Conservation (phyloP, 768 basidiomycete species). For the Russula emetica region DNA sequence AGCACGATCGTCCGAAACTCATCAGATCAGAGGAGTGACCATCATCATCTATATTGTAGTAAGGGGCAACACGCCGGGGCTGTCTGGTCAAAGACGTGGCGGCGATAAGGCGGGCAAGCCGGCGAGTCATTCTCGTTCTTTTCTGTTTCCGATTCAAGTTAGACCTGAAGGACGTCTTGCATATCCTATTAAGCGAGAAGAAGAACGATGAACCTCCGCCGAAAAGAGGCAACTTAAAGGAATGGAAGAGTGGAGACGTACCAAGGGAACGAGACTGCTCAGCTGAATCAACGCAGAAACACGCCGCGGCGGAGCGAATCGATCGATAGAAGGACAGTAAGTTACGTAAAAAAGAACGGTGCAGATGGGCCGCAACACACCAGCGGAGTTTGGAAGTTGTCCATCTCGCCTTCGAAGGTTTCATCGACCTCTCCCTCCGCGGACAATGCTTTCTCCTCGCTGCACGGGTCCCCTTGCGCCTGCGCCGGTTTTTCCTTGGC, state of each 20-base stretch:
- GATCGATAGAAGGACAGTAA: not conserved
- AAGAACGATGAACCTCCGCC: not conserved
- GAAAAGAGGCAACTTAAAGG: not conserved
- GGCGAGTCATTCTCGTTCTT: not conserved
- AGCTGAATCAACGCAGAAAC: conserved; percentile 12
- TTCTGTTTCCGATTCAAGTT: not conserved
- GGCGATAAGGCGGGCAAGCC: not conserved
- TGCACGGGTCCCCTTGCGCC: not conserved
- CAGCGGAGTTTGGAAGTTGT: conserved; percentile 26
- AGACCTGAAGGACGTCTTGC: conserved; percentile 17
- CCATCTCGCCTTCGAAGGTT: conserved; percentile 18
- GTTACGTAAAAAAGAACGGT: conserved; percentile 4
- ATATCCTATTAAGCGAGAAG: conserved; percentile 12
- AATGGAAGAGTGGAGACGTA: conserved; percentile 5
- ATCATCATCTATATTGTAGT: not conserved
- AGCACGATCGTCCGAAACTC: conserved; percentile 1
- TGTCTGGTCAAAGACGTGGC: not conserved
- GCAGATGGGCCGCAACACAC: conserved; percentile 10
- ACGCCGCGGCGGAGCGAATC: not conserved
- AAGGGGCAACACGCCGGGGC: not conserved
- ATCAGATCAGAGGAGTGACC: not conserved
- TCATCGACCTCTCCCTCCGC: conserved; percentile 9
- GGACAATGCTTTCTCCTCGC: not conserved
- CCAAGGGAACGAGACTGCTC: conserved; percentile 25
- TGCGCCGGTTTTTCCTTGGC: not conserved